phyloP scores from a whole-genome alignment of 2,329 filamentous ascomycete genomes.

The Monilinia polystroma region DNA sequence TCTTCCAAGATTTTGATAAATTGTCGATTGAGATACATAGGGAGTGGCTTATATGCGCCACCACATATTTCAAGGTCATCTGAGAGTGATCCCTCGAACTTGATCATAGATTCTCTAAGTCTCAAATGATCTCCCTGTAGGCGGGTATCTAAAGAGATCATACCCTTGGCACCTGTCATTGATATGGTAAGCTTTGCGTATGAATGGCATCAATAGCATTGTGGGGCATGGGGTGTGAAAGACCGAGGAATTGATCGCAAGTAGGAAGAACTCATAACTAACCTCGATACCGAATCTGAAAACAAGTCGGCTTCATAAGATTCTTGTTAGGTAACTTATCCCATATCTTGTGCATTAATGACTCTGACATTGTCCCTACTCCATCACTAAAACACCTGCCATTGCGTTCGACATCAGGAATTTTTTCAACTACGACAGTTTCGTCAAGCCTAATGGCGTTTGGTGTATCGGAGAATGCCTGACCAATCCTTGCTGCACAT shows the following conservation, averaged over 20 bases:
- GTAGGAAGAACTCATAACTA: conserved; percentile 25
- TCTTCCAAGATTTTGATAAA: conserved; percentile 87
- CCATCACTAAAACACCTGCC: conserved; percentile 73
- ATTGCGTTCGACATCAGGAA: conserved; percentile 54
- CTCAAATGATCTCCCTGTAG: conserved; percentile 58
- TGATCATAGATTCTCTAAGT: conserved; percentile 74
- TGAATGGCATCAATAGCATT: no score
- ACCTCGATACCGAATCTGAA: conserved; percentile 73
- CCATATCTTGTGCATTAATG: conserved; percentile 61
- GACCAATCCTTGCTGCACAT: conserved; percentile 59
- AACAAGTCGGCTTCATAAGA: conserved; percentile 56
- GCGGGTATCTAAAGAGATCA: conserved; percentile 67
- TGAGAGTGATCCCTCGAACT: conserved; percentile 61
- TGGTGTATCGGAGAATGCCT: conserved; percentile 73
- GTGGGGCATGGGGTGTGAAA: background rate
- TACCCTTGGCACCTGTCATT: conserved; percentile 65
- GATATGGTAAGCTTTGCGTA: background rate
- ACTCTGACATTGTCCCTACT: conserved; percentile 68
- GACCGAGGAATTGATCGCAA: background rate
- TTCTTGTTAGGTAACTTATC: conserved; percentile 48
- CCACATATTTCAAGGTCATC: conserved; percentile 70
- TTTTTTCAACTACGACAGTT: conserved; percentile 37
- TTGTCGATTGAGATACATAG: conserved; percentile 72
- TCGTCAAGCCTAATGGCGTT: conserved; percentile 54
- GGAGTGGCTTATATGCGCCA: conserved; percentile 63